Percentiles rank a stretch among this genome's conserved stretches.
phyloP scores from a whole-genome alignment of 805 yeast genomes.

The Candida railenensis region DNA sequence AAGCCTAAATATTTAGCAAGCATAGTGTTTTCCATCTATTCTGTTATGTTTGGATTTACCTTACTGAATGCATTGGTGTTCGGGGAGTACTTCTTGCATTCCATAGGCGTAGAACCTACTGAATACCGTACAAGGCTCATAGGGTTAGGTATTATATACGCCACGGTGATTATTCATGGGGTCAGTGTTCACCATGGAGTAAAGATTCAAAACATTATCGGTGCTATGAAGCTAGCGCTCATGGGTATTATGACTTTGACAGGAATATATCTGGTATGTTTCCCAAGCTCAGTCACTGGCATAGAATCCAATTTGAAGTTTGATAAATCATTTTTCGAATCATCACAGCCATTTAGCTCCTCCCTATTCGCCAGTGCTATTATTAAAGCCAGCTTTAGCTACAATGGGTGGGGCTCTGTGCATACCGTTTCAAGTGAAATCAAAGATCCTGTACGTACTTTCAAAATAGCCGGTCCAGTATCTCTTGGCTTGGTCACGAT shows the following conservation, averaged over 20 bases:
- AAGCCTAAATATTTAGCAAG: slow-evolving; percentile 57
- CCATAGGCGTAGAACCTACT: slow-evolving; percentile 41
- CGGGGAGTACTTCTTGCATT: slow-evolving; percentile 56
- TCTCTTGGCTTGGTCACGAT: slow-evolving; percentile 47
- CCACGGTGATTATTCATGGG: slow-evolving; percentile 49
- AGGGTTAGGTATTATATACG: slow-evolving; percentile 26
- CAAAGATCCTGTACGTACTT: slow-evolving; percentile 55
- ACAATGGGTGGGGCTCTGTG: slow-evolving; percentile 63
- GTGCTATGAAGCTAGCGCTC: slow-evolving; percentile 56
- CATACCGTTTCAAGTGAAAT: slow-evolving; percentile 63
- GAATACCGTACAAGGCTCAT: slow-evolving; percentile 33
- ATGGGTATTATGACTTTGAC: slow-evolving; percentile 54
- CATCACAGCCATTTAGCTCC: slow-evolving; percentile 33
- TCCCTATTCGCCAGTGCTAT: slow-evolving; percentile 55
- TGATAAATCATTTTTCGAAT: slow-evolving; percentile 21
- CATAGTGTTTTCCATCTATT: slow-evolving; percentile 48
- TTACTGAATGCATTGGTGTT: slow-evolving; percentile 57
- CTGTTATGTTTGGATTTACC: slow-evolving; percentile 55
- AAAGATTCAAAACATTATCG: slow-evolving; percentile 58
- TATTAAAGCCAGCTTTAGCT: slow-evolving; percentile 57
- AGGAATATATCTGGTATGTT: slow-evolving; percentile 54
- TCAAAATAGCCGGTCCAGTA: slow-evolving; percentile 60
- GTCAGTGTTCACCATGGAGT: slow-evolving; percentile 60
- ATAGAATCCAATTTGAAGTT: slow-evolving; percentile 42
- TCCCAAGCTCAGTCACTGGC: slow-evolving; percentile 47